phyloP scores from a whole-genome alignment of 139 green algal genomes.

The Nannochloris sp. region DNA sequence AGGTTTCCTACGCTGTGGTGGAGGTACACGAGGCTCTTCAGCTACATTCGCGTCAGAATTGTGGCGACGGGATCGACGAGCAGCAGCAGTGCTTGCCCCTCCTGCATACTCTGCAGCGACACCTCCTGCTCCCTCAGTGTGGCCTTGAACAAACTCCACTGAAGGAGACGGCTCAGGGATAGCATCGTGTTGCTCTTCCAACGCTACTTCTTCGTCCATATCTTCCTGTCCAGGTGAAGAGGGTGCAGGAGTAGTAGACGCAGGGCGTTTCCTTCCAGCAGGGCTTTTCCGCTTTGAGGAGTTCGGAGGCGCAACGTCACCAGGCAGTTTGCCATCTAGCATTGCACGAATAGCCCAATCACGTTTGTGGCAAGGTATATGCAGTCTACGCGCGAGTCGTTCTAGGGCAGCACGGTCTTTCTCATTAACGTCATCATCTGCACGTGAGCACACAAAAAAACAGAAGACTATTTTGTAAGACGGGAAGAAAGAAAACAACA shows the following conservation, averaged over 20 bases:
- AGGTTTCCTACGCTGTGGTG: neutral
- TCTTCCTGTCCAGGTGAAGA: neutral
- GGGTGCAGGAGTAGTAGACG: neutral
- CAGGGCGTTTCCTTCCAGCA: neutral
- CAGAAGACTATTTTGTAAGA: neutral
- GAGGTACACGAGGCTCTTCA: neutral
- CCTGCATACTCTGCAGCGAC: neutral
- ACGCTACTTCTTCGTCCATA: neutral
- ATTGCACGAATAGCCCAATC: neutral
- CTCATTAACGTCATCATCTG: neutral
- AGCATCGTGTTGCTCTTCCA: neutral
- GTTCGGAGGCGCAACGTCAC: neutral
- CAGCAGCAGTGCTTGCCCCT: no score
- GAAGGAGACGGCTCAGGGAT: neutral
- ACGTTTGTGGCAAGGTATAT: conserved; percentile 2
- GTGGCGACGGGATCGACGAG: neutral
- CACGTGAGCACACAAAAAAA: neutral
- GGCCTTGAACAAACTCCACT: neutral
- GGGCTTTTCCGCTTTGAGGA: neutral
- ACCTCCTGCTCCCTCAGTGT: neutral
- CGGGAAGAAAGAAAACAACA: neutral
- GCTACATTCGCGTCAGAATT: neutral
- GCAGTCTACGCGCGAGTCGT: neutral
- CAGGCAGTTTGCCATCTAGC: neutral
- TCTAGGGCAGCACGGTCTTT: neutral